Evolutionary conservation across 495 filamentous ascomycete species (phyloP), one percentile per base, ranked within the genome.

Genomic region (Penicillium herquei): DNA sequence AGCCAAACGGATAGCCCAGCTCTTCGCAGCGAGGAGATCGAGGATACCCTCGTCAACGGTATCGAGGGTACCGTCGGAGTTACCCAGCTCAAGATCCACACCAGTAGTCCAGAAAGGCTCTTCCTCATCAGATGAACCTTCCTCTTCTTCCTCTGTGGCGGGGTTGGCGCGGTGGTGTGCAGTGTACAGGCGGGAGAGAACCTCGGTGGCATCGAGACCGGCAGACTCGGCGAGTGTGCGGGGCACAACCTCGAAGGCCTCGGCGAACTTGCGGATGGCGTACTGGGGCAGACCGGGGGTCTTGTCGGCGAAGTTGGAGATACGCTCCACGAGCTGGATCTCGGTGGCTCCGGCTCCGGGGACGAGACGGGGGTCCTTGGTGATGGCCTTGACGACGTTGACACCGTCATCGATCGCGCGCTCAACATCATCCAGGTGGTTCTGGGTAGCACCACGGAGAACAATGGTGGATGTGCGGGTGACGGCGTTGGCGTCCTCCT

Each of bases 361-460:
- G 0, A 98, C 91, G 16, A 99, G 81, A 49, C 90, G 83, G 33
- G 92, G 77, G 67, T 98, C 95, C 69, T 90, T 88, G 56, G 94
- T 97, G 74, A 98, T 92, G 55, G 95, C 94, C 76, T 99, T 99
- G 65, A 99, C 90, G 46, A 96, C 95, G 67, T 96, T 99, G 64
- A 99, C 95, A 56, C 95, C 95, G 65, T 99, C 95, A 63, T 99
- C 95, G 33, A 99, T 91, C 47, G 95, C 95, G 53, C 95, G 85
- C 80, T 99, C 95, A 39, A 99, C 83, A 57, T 99, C 95, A 62
- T 99, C 95, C 40, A 99, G 84, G 70, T 97, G 90, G 72, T 99
- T 98, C 72, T 96, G 91, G 10, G 95, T 99, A 10, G 95, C 95
- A 41, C 95, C 95, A 49, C 95, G 85, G 56, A 99, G 85, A 42